A percentile compares a stretch with the other conserved stretches of the same genome.
These are phyloP conservation scores for Lipomyces mesembrius DNA, from an alignment of 805 yeast species.

Conservation along the genomic window DNA sequence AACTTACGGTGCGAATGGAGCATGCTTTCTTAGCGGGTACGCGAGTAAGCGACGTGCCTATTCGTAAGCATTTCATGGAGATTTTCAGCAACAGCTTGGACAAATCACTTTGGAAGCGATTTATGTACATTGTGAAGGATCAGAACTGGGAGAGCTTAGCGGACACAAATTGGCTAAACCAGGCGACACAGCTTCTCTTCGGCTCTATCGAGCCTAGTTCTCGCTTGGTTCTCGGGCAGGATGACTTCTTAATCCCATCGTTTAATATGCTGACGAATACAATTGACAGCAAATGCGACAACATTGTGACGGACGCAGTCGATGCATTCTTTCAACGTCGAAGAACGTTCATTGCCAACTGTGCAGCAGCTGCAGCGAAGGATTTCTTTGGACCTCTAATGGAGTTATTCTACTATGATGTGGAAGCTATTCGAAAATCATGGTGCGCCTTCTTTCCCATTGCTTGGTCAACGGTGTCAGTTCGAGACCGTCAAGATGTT, in stretches of 20 bases:
- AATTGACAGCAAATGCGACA: constrained; percentile 30
- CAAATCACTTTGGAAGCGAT: constrained; percentile 72
- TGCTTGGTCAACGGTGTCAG: constrained; percentile 72
- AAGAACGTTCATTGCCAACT: constrained; percentile 39
- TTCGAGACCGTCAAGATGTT: constrained; percentile 81
- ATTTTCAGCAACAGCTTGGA: constrained; percentile 81
- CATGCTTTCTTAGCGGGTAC: constrained; percentile 97
- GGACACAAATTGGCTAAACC: constrained; percentile 93
- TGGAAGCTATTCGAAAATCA: constrained; percentile 75
- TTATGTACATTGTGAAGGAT: constrained; percentile 86
- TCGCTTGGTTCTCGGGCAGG: constrained; percentile 52
- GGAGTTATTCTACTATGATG: constrained; percentile 80
- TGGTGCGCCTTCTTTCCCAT: constrained; percentile 87
- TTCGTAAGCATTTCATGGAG: constrained; percentile 76
- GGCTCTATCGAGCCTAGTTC: constrained; percentile 69
- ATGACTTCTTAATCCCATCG: constrained; percentile 52
- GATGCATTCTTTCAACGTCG: constrained; percentile 38
- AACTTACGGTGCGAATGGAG: constrained; percentile 91
- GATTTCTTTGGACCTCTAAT: constrained; percentile 72
- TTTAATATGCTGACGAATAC: constrained; percentile 33
- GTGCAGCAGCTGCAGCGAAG: constrained; percentile 51
- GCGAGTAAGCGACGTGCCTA: constrained; percentile 71
- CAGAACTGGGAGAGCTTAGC: constrained; percentile 97
- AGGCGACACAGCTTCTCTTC: constrained; percentile 83
- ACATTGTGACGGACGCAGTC: constrained; percentile 38